Base-by-base conservation (phyloP, 1,284 basidiomycete genomes). In the Jaminaea rosea region DNA sequence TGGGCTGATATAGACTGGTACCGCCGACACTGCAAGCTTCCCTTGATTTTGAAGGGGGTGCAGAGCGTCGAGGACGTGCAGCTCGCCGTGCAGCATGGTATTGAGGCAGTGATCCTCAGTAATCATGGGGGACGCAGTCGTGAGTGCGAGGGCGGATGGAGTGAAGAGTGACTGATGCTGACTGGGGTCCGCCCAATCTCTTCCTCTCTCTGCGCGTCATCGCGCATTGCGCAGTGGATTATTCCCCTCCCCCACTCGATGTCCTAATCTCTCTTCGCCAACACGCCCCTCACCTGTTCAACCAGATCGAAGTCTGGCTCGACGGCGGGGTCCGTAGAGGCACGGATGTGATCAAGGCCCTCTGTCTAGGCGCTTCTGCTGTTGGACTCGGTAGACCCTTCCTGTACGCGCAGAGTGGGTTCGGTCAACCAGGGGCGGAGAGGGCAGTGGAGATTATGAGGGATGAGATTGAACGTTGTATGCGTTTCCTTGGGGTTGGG, bases 281-380 rank as follows among this genome's bases (percentile, higher is more conserved):
- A 58, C 79, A 84, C 60, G 79, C 82, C 37, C 88, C 88, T 0
- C 83, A 86, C 55, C 78, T 88, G n/a, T 85, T 92, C 55, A 72
- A 80, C 49, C 74, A 75, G 62, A 59, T 79, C 51, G 80, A 82
- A 82, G 86, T 96, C 13, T 42, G 39, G 39, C 82, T 94, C 6
- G 92, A 96, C 70, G 91, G 92, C 17, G 92, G 92, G 52, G 87
- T 94, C 8, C 80, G 92, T 48, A 59, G 78, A 54, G 78, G 77
- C 0, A 76, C 86, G 9, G 92, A 97, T 73, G 86, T 94, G 0
- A 77, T 96, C 60, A 97, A 97, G 74, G 92, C 90, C 6, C 75
- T 96, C 46, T 89, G 90, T 1, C 78, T 96, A 21, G 92, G 92
- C 10, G 92, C 91, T 7, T 91, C 84, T 28, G 91, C 88, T 19